phyloP scores from a whole-genome alignment of 345 rosid genomes.

The Pistacia integerrima region DNA sequence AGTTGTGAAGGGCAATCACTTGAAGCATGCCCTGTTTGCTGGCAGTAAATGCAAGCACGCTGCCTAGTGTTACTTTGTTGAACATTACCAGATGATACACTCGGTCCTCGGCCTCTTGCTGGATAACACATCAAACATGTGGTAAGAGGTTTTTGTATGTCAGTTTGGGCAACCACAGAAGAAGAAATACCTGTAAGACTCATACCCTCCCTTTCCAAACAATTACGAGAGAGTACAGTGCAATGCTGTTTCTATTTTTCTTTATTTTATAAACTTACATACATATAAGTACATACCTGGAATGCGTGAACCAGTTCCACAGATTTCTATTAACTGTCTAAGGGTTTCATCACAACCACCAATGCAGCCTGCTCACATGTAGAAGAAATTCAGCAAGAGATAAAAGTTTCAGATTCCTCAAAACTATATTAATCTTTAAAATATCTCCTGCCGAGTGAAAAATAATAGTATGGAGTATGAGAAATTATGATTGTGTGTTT shows the following conservation, averaged over 20 bases:
- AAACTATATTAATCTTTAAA: background rate
- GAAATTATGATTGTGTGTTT: background rate
- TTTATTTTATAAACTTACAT: background rate
- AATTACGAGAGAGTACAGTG: background rate
- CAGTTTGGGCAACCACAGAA: background rate
- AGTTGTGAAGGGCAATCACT: conserved; percentile 64
- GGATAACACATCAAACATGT: conserved; percentile 21
- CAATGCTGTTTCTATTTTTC: background rate
- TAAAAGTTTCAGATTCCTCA: background rate
- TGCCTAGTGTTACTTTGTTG: conserved; percentile 61
- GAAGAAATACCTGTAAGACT: background rate
- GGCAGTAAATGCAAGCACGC: conserved; percentile 64
- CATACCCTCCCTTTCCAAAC: background rate
- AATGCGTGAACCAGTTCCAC: conserved; percentile 91
- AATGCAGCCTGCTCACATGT: conserved; percentile 65
- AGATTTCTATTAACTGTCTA: conserved; percentile 75
- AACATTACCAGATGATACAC: conserved; percentile 45
- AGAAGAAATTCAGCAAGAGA: conserved; percentile 20
- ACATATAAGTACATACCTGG: conserved; percentile 53
- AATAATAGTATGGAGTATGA: background rate
- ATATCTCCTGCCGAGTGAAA: background rate
- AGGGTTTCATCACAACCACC: conserved; percentile 92
- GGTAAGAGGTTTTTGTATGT: conserved; percentile 6
- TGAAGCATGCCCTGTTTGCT: conserved; percentile 79
- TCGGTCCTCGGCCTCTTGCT: conserved; percentile 64